Evolutionary conservation across 2,329 filamentous ascomycete genomes (phyloP).

Genomic region (Dichotomopilus funicola): DNA sequence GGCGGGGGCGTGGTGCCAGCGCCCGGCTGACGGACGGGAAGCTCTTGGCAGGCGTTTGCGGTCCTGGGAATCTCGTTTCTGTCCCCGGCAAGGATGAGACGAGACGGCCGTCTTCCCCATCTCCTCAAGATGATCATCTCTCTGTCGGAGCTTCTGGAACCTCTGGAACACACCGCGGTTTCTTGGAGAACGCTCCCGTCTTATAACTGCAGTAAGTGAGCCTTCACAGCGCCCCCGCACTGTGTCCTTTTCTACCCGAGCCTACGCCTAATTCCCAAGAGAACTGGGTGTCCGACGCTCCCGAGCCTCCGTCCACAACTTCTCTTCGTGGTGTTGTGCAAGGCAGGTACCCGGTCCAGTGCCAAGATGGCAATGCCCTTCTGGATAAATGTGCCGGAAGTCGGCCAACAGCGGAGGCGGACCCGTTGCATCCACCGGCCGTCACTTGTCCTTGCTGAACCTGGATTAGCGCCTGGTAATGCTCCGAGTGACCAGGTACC

Average conservation of each 20-base stretch:
- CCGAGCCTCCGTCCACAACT: too few species aligned
- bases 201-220: too few species aligned
- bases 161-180: too few species aligned
- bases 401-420: background rate
- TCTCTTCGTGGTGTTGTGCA: background rate
- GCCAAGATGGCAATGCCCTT: constrained; percentile 15
- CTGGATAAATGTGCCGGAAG: constrained; percentile 22
- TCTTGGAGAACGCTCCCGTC: too few species aligned
- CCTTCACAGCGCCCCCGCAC: too few species aligned
- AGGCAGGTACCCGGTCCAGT: constrained; percentile 14
- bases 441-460: constrained; percentile 4
- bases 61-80: constrained; percentile 17
- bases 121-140: background rate
- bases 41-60: constrained; percentile 20
- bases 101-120: constrained; percentile 8
- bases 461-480: constrained; percentile 10
- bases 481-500: constrained; percentile 10
- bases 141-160: background rate
- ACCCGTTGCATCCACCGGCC: background rate
- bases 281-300: too few species aligned
- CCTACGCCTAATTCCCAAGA: too few species aligned
- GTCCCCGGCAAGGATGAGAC: background rate
- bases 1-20: constrained; percentile 16
- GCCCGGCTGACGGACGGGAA: constrained; percentile 16
- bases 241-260: too few species aligned